These are phyloP conservation scores for Pseudonitzschia delicatissima DNA, from an alignment of 108 stramenopile genomes.

Conservation along the genomic window DNA sequence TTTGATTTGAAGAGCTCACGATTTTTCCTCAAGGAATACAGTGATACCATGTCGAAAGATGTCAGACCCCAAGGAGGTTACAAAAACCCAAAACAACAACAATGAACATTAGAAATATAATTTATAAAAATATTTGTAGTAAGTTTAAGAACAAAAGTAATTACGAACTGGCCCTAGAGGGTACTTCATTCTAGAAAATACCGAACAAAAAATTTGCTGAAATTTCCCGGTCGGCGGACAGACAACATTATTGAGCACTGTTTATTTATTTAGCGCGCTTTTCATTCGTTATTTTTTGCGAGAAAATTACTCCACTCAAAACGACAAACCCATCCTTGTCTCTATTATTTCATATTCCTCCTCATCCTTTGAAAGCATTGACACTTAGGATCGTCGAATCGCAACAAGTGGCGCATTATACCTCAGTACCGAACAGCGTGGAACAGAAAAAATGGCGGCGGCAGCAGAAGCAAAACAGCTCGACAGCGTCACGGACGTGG, in stretches of 20 bases:
- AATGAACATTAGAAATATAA: not conserved
- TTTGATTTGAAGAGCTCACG: slow-evolving; percentile 80
- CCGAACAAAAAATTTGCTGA: not conserved
- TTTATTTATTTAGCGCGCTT: no score
- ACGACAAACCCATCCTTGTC: not conserved
- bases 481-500: slow-evolving; percentile 77
- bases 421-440: not conserved
- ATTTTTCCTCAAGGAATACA: slow-evolving; percentile 86
- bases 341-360: not conserved
- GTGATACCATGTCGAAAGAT: slow-evolving; percentile 45
- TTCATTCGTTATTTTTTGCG: no score
- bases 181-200: not conserved
- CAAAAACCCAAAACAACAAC: slow-evolving; percentile 22
- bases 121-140: not conserved
- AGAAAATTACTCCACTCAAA: no score
- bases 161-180: no score
- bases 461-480: slow-evolving; percentile 79
- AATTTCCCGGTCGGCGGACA: no score
- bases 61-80: slow-evolving; percentile 44
- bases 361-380: not conserved
- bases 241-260: no score
- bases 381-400: not conserved
- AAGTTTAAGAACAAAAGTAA: not conserved
- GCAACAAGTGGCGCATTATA: not conserved
- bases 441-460: slow-evolving; percentile 16